Evolutionary conservation across 139 green algal genomes (phyloP), one percentile per base, ranked within the genome.

Genomic region (Chlorella sp.): DNA sequence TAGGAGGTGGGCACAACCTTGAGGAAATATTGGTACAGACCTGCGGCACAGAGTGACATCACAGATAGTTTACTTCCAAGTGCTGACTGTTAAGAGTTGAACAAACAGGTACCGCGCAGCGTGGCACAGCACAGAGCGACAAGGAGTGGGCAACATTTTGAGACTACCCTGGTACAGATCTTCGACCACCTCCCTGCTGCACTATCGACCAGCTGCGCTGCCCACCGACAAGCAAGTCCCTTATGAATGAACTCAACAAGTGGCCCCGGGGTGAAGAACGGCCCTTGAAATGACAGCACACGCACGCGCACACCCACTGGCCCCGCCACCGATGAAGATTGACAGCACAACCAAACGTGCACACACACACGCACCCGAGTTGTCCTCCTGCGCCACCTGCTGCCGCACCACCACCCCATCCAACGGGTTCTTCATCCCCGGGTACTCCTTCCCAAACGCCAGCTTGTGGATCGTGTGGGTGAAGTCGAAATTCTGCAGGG

Each of bases 1-100:
- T 99, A 99, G 2, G 90, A 91, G 11, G 98, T 99, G 18, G 98
- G 98, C 68, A 99, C 98, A 22, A 99, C 96, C 94, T 99, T 99
- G 5, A 99, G 92, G 89, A 99, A 99, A 91, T 99, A 99, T 88
- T 99, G 97, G 92, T 95, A 99, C 95, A 98, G 68, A 14, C 68
- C 83, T 87, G 83, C 37, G 39, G 24, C 64, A 71, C 21, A 71
- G 64, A 11, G 4, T 14, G 24, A 14, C 64, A 71, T 2, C 48
- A 9, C 48, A n/a, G n/a, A n/a, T n/a, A n/a, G n/a, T n/a, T n/a
- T n/a, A n/a, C n/a, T n/a, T n/a, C n/a, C n/a, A n/a, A n/a, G n/a
- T n/a, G n/a, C n/a, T n/a, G n/a, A n/a, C n/a, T n/a, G n/a, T n/a
- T n/a, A n/a, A n/a, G n/a, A n/a, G n/a, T n/a, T n/a, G n/a, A n/a